phyloP scores from a whole-genome alignment of 2,329 filamentous ascomycete genomes.

The Phialemoniopsis sp. region DNA sequence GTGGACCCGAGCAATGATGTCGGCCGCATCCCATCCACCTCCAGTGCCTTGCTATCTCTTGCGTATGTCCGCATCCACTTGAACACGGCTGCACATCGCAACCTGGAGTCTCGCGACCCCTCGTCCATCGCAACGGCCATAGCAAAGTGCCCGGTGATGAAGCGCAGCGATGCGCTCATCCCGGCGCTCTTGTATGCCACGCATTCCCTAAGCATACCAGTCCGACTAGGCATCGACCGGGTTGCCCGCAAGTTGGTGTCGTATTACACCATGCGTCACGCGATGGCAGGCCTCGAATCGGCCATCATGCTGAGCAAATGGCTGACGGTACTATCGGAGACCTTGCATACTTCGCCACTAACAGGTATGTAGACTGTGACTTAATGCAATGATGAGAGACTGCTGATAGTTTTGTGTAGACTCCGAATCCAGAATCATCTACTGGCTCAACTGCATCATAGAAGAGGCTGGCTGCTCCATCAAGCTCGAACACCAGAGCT shows the following conservation, averaged over 20 bases:
- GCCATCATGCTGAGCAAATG: constrained; percentile 44
- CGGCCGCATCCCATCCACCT: constrained; percentile 48
- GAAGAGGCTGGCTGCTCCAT: constrained; percentile 33
- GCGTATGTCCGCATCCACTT: constrained; percentile 24
- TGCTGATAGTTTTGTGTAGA: too few species aligned
- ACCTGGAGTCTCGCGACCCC: constrained; percentile 41
- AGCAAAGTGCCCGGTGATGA: constrained; percentile 31
- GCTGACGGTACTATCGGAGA: constrained; percentile 20
- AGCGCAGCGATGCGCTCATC: constrained; percentile 37
- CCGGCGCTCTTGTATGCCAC: constrained; percentile 46
- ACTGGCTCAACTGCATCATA: constrained; percentile 40
- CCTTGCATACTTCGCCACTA: too few species aligned
- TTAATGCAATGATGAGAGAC: too few species aligned
- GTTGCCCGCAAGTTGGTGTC: constrained; percentile 48
- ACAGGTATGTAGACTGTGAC: too few species aligned
- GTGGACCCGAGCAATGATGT: constrained; percentile 48
- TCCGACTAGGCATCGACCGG: constrained; percentile 46
- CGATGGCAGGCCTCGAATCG: constrained; percentile 48
- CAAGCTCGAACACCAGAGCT: constrained; percentile 26
- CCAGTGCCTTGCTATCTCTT: constrained; percentile 20
- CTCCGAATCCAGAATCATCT: constrained; percentile 37
- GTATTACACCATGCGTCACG: constrained; percentile 52
- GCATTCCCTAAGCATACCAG: constrained; percentile 48
- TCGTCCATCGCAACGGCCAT: constrained; percentile 38
- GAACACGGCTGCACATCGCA: constrained; percentile 38